Percentiles rank a stretch among this genome's conserved stretches.
Conservation (phyloP, 1,284 basidiomycete genomes). For the Trichosporon coremiiforme region DNA sequence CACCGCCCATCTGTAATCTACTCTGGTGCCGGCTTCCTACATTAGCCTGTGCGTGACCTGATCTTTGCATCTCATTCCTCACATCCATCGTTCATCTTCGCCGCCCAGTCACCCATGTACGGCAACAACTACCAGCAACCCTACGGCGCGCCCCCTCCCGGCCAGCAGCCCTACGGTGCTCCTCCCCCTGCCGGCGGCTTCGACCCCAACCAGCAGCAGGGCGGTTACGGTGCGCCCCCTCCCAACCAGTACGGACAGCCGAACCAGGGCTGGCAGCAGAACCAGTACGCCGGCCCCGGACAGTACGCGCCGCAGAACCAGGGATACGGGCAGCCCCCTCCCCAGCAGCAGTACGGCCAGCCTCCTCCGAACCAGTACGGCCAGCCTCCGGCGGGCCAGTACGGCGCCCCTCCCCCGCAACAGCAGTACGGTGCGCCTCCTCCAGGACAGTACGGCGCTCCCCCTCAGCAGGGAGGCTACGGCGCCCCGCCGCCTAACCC, state of each 20-base stretch:
- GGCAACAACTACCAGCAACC: slow-evolving; percentile 26
- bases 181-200: slow-evolving; percentile 13
- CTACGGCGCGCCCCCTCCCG: too few species aligned
- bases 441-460: slow-evolving; percentile 25
- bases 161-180: slow-evolving; percentile 21
- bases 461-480: slow-evolving; percentile 26
- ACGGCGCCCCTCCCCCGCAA: slow-evolving; percentile 27
- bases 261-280: slow-evolving; percentile 19
- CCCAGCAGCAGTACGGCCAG: slow-evolving; percentile 19
- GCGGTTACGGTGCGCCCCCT: slow-evolving; percentile 25
- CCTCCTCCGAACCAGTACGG: slow-evolving; percentile 29
- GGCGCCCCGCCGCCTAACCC: slow-evolving; percentile 25
- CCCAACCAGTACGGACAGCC: slow-evolving; percentile 32
- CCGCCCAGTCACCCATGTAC: slow-evolving; percentile 24
- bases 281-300: slow-evolving; percentile 24
- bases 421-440: slow-evolving; percentile 31
- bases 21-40: background rate
- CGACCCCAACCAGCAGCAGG: slow-evolving; percentile 20
- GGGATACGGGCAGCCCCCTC: slow-evolving; percentile 17
- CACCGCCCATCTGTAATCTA: background rate
- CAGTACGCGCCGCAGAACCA: slow-evolving; percentile 25
- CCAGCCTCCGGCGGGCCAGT: slow-evolving; percentile 18
- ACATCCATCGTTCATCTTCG: slow-evolving; percentile 6
- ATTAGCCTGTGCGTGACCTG: slow-evolving; percentile 10
- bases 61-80: slow-evolving; percentile 5